These are phyloP conservation scores for Cyberlindnera meyerae DNA, from an alignment of 805 yeast species.

Conservation along the genomic window DNA sequence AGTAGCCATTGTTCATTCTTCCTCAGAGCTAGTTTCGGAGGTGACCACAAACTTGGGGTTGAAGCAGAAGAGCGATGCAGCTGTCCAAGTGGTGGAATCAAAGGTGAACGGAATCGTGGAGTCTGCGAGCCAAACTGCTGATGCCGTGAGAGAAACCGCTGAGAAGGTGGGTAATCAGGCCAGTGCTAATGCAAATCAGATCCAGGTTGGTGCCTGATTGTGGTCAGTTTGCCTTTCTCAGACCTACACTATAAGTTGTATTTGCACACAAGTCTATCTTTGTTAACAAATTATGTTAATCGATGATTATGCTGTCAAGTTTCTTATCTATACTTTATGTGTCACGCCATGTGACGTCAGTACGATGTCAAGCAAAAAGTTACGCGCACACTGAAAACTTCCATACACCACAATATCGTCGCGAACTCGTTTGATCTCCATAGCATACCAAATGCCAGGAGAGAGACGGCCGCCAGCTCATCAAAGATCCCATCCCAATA, in stretches of 20 bases:
- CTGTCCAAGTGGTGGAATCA: slow-evolving; percentile 1
- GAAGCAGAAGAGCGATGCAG: slow-evolving; percentile 8
- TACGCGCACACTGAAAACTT: no score
- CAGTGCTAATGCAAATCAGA: slow-evolving; percentile 1
- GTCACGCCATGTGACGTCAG: no score
- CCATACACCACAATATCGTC: no score
- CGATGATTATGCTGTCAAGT: no score
- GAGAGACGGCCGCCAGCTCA: neutral
- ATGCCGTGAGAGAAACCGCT: slow-evolving; percentile 2
- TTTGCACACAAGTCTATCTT: neutral
- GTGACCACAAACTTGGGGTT: slow-evolving; percentile 11
- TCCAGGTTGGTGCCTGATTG: slow-evolving; percentile 9
- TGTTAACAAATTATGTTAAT: no score
- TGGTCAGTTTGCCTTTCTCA: neutral
- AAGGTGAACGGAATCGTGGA: slow-evolving; percentile 6
- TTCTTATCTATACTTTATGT: no score
- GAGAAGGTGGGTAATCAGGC: slow-evolving; percentile 5
- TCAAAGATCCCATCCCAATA: neutral
- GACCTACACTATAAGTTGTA: no score
- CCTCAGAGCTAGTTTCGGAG: slow-evolving; percentile 13
- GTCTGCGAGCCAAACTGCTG: slow-evolving; percentile 4
- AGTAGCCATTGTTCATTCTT: slow-evolving; percentile 12
- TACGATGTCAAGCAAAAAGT: no score
- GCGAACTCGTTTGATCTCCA: no score
- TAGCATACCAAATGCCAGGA: no score